Percentiles rank a stretch among this genome's conserved stretches.
phyloP scores from a whole-genome alignment of 225 moss, liverwort and hornwort genomes.

The Marchantia paleacea region DNA sequence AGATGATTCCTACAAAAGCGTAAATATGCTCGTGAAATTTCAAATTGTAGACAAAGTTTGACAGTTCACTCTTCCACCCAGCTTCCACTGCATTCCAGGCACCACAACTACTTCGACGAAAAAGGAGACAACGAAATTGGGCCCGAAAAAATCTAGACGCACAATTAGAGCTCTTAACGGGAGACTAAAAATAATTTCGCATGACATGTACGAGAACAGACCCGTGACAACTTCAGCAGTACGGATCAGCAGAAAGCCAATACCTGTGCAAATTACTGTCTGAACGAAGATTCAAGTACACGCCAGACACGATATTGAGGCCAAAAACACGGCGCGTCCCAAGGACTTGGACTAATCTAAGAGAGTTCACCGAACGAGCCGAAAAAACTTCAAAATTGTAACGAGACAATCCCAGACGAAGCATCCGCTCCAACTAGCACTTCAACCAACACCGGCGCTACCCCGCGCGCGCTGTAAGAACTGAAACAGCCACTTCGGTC shows the following conservation, averaged over 20 bases:
- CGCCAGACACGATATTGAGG: background rate
- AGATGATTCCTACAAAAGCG: background rate
- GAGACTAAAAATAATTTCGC: background rate
- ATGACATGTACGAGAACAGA: background rate
- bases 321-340: constrained; percentile 4
- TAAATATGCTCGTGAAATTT: background rate
- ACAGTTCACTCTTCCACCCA: background rate
- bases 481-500: background rate
- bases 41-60: background rate
- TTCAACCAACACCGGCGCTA: background rate
- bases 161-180: background rate
- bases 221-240: too few relatives aligned
- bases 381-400: background rate
- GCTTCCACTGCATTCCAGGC: background rate
- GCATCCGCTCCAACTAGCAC: background rate
- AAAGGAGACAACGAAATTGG: background rate
- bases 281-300: constrained; percentile 4
- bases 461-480: background rate
- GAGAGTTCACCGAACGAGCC: background rate
- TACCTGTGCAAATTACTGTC: constrained; percentile 8
- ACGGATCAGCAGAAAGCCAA: background rate
- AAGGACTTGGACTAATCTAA: background rate
- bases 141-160: background rate
- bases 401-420: background rate
- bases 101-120: background rate